A percentile compares a stretch with the other conserved stretches of the same genome.
Evolutionary conservation across 2,329 filamentous ascomycete genomes (phyloP).

Genomic region (Alternaria gaisen): DNA sequence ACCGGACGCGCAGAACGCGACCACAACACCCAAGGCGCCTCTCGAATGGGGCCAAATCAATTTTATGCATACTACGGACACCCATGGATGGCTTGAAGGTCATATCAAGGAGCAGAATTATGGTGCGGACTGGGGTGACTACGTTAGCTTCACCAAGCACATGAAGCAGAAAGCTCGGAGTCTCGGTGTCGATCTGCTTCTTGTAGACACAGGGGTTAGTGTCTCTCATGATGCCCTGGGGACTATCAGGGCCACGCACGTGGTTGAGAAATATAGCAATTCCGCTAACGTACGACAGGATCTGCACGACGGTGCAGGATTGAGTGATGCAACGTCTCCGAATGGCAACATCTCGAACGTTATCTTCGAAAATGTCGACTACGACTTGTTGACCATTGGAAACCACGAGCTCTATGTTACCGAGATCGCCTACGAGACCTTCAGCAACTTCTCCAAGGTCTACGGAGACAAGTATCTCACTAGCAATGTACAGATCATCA

Average conservation of each 20-base stretch:
- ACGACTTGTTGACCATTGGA: slow-evolving; percentile 64
- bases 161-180: slow-evolving; percentile 67
- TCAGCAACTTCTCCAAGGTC: slow-evolving; percentile 65
- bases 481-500: slow-evolving; percentile 62
- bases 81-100: slow-evolving; percentile 68
- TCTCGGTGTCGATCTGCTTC: slow-evolving; percentile 66
- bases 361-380: slow-evolving; percentile 63
- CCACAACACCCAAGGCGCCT: slow-evolving; percentile 47
- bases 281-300: slow-evolving; percentile 53
- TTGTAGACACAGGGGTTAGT: slow-evolving; percentile 66
- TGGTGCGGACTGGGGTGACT: slow-evolving; percentile 73
- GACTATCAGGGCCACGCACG: slow-evolving; percentile 8
- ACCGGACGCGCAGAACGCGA: slow-evolving; percentile 54
- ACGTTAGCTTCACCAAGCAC: slow-evolving; percentile 66
- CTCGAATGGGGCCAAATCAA: slow-evolving; percentile 72
- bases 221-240: neutral
- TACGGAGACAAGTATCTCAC: slow-evolving; percentile 65
- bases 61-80: slow-evolving; percentile 72
- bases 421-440: slow-evolving; percentile 69
- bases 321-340: slow-evolving; percentile 67
- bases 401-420: slow-evolving; percentile 74
- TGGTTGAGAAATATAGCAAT: neutral
- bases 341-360: slow-evolving; percentile 65
- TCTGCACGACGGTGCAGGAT: slow-evolving; percentile 71
- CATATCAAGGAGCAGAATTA: slow-evolving; percentile 70